Evolutionary conservation across 192 early-diverging fungal species (phyloP).

Genomic region (Spizellomyces punctatus): DNA sequence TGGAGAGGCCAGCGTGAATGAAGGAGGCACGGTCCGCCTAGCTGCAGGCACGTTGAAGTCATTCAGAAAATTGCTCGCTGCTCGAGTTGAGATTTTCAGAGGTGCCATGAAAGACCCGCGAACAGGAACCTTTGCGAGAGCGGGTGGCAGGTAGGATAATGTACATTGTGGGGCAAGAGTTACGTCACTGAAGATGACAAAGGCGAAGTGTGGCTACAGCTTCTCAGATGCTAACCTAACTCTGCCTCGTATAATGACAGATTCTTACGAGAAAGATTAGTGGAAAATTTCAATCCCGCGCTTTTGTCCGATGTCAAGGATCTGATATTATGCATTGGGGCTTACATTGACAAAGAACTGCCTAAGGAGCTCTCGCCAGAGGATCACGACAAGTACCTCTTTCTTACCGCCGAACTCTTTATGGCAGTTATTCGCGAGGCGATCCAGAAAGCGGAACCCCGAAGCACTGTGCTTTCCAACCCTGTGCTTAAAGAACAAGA

Average conservation of each 20-base stretch:
- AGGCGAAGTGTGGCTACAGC: too few relatives aligned
- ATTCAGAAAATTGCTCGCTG: constrained; percentile 26
- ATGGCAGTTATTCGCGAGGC: constrained; percentile 34
- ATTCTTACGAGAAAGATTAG: constrained; percentile 17
- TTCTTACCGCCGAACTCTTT: constrained; percentile 30
- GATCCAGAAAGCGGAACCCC: constrained; percentile 30
- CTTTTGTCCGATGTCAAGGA: constrained; percentile 27
- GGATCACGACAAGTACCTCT: constrained; percentile 31
- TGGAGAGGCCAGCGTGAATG: constrained; percentile 1
- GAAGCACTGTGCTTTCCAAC: constrained; percentile 22
- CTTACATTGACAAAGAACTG: constrained; percentile 32
- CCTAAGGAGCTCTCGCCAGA: constrained; percentile 9
- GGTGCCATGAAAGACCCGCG: constrained; percentile 15
- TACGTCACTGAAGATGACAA: constrained; percentile 7
- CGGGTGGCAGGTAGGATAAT: constrained; percentile 10
- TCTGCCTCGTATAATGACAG: neutral
- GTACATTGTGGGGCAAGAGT: constrained; percentile 8
- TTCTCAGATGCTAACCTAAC: too few relatives aligned
- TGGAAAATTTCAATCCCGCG: neutral
- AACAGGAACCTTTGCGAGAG: constrained; percentile 26
- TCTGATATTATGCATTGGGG: constrained; percentile 31
- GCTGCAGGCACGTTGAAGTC: constrained; percentile 16
- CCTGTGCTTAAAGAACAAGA: constrained; percentile 33
- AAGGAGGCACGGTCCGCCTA: constrained; percentile 33
- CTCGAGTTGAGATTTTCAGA: constrained; percentile 25